Base-by-base conservation (phyloP, 2,329 filamentous ascomycete genomes). In the Fusarium sp. region DNA sequence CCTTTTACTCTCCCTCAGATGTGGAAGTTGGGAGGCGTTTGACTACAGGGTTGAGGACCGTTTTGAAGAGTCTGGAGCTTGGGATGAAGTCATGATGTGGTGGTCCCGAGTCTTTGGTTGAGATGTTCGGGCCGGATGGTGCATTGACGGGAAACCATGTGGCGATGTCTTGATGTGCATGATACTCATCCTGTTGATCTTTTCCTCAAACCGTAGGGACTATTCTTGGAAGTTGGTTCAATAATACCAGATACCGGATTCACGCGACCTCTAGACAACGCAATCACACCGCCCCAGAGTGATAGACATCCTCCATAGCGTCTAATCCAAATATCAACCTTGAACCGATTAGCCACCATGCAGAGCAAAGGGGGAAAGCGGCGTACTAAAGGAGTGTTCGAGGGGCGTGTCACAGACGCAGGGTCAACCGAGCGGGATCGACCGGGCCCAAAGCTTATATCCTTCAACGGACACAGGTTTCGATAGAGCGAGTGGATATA, bases 381-480 rank as follows among this genome's bases (percentile, higher is more conserved):
- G 71, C 71, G 64, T 60, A 5, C n/a, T 6, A 11, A 6, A 43
- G 22, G 33, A 59, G 37, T 60, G 57, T 37, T 68, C 64, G 24
- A 59, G 63, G 62, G 68, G 64, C 67, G 56, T 72, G 67, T 52
- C 71, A 72, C 71, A 24, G 58, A 68, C 71, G 35, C 33, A 61
- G 58, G 58, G 27, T 43, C 48, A 60, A 43, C 58, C 24, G 22
- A 27, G 48, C 27, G 50, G 41, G 29, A n/a, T 35, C 50, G 22
- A 56, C 65, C 72, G 64, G 64, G 22, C 31, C 59, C 45, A 74
- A 75, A 74, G 72, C 61, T 74, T 75, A 63, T 27, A 58, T 69
- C 52, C 72, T 61, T 20, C 22, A 43, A 43, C 37, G 57, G 57
- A 31, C 24, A 43, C 18, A 8, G 24, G 57, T 27, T 18, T 35